Evolutionary conservation across 2,329 filamentous ascomycete genomes (phyloP).

Genomic region (Didymella lethalis): DNA sequence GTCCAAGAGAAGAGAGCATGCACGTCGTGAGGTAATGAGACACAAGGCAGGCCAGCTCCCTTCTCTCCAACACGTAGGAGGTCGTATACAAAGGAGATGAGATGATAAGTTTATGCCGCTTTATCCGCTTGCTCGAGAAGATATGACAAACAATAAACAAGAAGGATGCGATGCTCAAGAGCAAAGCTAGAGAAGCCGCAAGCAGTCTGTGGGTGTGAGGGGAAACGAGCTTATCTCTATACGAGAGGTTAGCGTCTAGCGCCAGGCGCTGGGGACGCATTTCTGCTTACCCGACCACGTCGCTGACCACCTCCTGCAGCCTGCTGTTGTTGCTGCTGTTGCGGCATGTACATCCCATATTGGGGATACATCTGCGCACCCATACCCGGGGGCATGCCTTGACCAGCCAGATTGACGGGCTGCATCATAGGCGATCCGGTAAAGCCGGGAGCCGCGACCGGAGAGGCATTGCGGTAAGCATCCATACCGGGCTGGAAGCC

Average conservation of each 20-base stretch:
- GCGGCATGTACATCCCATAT: slow-evolving; percentile 62
- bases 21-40: slow-evolving; percentile 41
- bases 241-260: slow-evolving; percentile 33
- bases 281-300: slow-evolving; percentile 60
- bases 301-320: slow-evolving; percentile 59
- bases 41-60: slow-evolving; percentile 45
- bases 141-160: slow-evolving; percentile 27
- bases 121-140: slow-evolving; percentile 28
- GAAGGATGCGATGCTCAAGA: slow-evolving; percentile 25
- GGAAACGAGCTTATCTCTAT: slow-evolving; percentile 38
- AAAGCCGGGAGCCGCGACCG: slow-evolving; percentile 52
- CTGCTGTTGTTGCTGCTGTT: slow-evolving; percentile 48
- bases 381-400: slow-evolving; percentile 46
- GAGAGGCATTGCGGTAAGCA: slow-evolving; percentile 53
- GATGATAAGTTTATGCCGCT: slow-evolving; percentile 29
- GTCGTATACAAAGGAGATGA: slow-evolving; percentile 32
- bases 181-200: slow-evolving; percentile 9
- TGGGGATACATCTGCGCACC: slow-evolving; percentile 53
- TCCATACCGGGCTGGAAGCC: slow-evolving; percentile 54
- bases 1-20: slow-evolving; percentile 30
- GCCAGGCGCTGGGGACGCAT: slow-evolving; percentile 31
- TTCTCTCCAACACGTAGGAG: slow-evolving; percentile 39
- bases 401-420: slow-evolving; percentile 56
- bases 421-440: slow-evolving; percentile 57
- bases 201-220: slow-evolving; percentile 1